Evolutionary conservation across 148 eudicot species (phyloP), one percentile per base, ranked within the genome.

Genomic region (Polygonum maritimum): DNA sequence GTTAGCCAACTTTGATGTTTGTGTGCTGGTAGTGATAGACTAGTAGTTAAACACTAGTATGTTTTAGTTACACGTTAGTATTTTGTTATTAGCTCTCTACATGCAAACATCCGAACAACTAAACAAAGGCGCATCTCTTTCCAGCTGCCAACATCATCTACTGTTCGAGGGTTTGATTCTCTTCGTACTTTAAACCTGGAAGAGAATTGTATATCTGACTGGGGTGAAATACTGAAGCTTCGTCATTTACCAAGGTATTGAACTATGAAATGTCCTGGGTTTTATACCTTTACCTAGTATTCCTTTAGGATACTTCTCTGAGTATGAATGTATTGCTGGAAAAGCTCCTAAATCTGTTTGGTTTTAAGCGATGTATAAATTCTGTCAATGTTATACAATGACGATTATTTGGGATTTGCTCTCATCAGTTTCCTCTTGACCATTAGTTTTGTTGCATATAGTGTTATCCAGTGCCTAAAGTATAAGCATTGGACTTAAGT

Each of bases 191-290:
- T 95, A 76, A 89, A 95, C 81, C 80, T 95, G 79, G 98, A 95
- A 74, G 92, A 89, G 60, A 95, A 95, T 78, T 87, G 82, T 75
- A 81, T 95, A 83, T 81, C 89, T 73, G 87, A 82, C 75, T 95
- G 98, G 98, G 83, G 83, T 83, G 97, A 95, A 85, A 86, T 92
- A 69, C 15, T 89, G 83, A 95, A 89, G 85, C 88, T 95, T 79
- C 83, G 90, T 55, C 83, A 84, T 39, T 84, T 95, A 73, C 78
- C 62, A 76, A 87, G 93, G 98, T 94, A 86, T 48, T 54, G 21
- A 51, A 47, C 14, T 62, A 77, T 38, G 69, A 51, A 67, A 33
- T 74, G 5, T 44, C 39, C 16, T 76, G 19, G 15, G 31, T 26
- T 26, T 26, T 26, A 26, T 62, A 31, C 22, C 18, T 62, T 22